Percentiles rank a stretch among this genome's conserved stretches.
Conservation (phyloP, 768 basidiomycete genomes). For the Mycena alexandri region DNA sequence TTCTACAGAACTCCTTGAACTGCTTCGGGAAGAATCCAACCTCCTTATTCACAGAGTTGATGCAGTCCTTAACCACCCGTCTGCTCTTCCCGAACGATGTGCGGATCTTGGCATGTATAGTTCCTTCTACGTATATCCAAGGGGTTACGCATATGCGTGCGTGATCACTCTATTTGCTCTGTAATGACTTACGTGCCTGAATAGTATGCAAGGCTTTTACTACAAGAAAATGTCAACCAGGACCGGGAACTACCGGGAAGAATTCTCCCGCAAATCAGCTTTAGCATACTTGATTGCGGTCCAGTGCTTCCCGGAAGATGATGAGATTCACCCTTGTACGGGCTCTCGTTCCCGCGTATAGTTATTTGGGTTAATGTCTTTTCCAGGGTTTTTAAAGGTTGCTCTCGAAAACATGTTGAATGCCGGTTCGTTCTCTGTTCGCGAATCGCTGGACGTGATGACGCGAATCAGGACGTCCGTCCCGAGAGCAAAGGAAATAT, state of each 20-base stretch:
- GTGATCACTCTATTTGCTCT: background rate
- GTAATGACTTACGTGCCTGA: background rate
- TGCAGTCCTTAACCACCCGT: conserved; percentile 10
- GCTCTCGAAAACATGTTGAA: conserved; percentile 24
- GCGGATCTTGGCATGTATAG: conserved; percentile 22
- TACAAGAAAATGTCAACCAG: conserved; percentile 18
- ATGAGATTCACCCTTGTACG: conserved; percentile 37
- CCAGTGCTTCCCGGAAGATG: conserved; percentile 36
- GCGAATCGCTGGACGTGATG: conserved; percentile 29
- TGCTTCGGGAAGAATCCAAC: conserved; percentile 32
- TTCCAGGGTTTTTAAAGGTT: conserved; percentile 19
- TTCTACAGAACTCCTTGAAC: conserved; percentile 1
- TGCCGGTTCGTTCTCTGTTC: conserved; percentile 15
- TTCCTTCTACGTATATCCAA: conserved; percentile 37
- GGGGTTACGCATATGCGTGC: conserved; percentile 34
- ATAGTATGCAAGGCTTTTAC: conserved; percentile 35
- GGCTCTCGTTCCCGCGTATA: background rate
- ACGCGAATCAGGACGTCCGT: conserved; percentile 17
- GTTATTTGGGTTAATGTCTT: background rate
- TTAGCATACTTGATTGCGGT: conserved; percentile 30
- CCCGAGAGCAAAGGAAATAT: conserved; percentile 29
- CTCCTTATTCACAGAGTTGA: conserved; percentile 29
- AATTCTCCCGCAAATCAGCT: conserved; percentile 27
- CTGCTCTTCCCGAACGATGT: background rate
- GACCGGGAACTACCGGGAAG: background rate